Base-by-base conservation (phyloP, 202 grass and related monocot species). In the Bolboschoenoplectus hybrid region DNA sequence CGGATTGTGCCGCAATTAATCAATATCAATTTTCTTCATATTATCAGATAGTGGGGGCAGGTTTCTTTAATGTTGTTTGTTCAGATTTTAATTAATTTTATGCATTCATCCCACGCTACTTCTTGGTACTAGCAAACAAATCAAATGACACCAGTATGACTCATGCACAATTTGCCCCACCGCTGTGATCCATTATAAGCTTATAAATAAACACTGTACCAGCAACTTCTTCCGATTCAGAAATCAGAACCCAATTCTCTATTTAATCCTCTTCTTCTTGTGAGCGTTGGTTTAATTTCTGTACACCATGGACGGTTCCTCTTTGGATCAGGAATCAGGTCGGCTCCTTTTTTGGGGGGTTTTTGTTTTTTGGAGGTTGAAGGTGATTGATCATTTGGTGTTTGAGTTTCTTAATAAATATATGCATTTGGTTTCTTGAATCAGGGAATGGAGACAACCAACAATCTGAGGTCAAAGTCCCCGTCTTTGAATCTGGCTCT, bases 401-500 rank as follows among this genome's bases (percentile, higher is more conserved):
- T 9, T 26, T 49, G 35, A 82, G 41, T 64, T 63, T 76, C 32
- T 38, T 39, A 75, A 19, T 67, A n/a, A 45, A 39, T 81, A 14
- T 16, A 58, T 58, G 26, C 38, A 6, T 61, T 44, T 73, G 47
- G 2, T 87, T 83, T 82, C 38, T 63, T 83, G 57, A 26, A 88
- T 66, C 80, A 88, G 86, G 32, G 45, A 77, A 69, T 60, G 77
- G 56, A 35, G 45, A 43, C 3, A 81, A 63, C 38, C 51, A 16
- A 10, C 61, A 45, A 35, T 14, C 58, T 64, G 67, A 49, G 16
- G 67, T 63, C 53, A 50, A 44, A 16, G 73, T 90, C 38, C 85
- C 82, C 1, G 82, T 90, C 49, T 90, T 73, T 81, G 72, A 86
- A 49, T 76, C 89, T 3, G 85, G 52, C 9, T 50, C 36, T 3